These are phyloP conservation scores for Pseudoturritis turrita DNA, from an alignment of 345 rosid species.

Conservation along the genomic window DNA sequence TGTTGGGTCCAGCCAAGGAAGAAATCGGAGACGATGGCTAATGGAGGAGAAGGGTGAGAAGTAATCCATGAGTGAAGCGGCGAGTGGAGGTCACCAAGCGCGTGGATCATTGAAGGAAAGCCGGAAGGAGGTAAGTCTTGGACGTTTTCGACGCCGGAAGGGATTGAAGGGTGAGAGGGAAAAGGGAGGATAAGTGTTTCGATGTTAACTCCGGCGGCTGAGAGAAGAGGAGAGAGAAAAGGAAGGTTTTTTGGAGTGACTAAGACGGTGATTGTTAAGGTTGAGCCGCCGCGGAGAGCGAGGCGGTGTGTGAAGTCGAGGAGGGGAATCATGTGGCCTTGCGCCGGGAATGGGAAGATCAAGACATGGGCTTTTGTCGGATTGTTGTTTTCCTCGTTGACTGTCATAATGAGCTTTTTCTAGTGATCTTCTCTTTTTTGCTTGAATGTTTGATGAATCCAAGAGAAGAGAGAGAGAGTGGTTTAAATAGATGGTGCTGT, in stretches of 20 bases:
- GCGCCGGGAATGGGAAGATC: slow-evolving; percentile 44
- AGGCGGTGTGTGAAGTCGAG: slow-evolving; percentile 37
- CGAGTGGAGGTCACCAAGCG: slow-evolving; percentile 36
- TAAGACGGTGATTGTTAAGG: slow-evolving; percentile 33
- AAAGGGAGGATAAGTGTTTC: slow-evolving; percentile 40
- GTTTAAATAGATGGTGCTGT: slow-evolving; percentile 3
- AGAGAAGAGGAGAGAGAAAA: slow-evolving; percentile 30
- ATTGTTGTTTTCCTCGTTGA: not conserved
- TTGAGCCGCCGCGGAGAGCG: slow-evolving; percentile 17
- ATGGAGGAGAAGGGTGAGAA: slow-evolving; percentile 52
- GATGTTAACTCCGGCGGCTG: slow-evolving; percentile 8
- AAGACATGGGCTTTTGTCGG: slow-evolving; percentile 21
- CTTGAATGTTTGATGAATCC: not conserved
- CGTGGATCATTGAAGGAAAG: slow-evolving; percentile 24
- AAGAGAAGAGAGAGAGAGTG: not conserved
- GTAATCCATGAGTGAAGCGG: slow-evolving; percentile 48
- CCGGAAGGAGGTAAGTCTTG: slow-evolving; percentile 32
- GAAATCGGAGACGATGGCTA: slow-evolving; percentile 51
- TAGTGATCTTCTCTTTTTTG: not conserved
- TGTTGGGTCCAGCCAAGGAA: slow-evolving; percentile 60
- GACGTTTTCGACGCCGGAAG: slow-evolving; percentile 35
- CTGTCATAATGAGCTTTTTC: slow-evolving; percentile 6
- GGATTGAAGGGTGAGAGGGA: slow-evolving; percentile 42
- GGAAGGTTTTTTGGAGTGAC: slow-evolving; percentile 40
- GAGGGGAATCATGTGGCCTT: slow-evolving; percentile 46